Base-by-base conservation (phyloP, 768 basidiomycete genomes). In the Leccinum olivaceopallidum region DNA sequence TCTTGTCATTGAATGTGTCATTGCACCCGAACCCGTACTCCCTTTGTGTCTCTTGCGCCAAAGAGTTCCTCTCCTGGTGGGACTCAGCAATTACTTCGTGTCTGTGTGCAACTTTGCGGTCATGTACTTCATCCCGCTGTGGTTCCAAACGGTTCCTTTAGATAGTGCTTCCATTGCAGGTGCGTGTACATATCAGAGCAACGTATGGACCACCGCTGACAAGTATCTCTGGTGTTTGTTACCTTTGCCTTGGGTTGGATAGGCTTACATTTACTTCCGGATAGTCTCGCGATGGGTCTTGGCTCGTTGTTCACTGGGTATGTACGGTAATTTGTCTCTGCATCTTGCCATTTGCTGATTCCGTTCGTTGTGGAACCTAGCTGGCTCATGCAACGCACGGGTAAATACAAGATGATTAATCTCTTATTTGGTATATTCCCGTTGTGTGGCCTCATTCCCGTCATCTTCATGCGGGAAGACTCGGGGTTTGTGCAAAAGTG, bases 121-220 rank as follows among this genome's bases (percentile, higher is more conserved):
- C 64, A 89, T 83, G 69, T 93, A 89, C 71, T 91, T 87, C 71
- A 82, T 86, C 70, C 90, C 91, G 4, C 82, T 88, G 70, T 92
- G 89, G 88, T 92, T 92, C 70, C 88, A 92, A 71, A 90, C 87
- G 0, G 90, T 92, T 2, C 77, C 83, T 69, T 68, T 90, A 42
- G 83, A 86, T 14, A 87, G 79, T 50, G 86, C 89, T 22, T 84
- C 87, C 10, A 85, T 80, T 6, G 87, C 87, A 1, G 86, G 86
- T 85, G 61, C 9, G 62, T 58, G 9, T 16, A 6, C 18, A 12
- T 30, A 0, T 47, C 18, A 20, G 4, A 28, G 20, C n/a, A n/a
- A n/a, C 9, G 26, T 18, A 24, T 28, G 22, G 39, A 10, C 9
- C 4, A 3, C 2, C 53, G 14, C 16, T 26, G 10, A 52, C 16